Conservation (phyloP, 345 rosid genomes). For the Euphorbia tirucalli region DNA sequence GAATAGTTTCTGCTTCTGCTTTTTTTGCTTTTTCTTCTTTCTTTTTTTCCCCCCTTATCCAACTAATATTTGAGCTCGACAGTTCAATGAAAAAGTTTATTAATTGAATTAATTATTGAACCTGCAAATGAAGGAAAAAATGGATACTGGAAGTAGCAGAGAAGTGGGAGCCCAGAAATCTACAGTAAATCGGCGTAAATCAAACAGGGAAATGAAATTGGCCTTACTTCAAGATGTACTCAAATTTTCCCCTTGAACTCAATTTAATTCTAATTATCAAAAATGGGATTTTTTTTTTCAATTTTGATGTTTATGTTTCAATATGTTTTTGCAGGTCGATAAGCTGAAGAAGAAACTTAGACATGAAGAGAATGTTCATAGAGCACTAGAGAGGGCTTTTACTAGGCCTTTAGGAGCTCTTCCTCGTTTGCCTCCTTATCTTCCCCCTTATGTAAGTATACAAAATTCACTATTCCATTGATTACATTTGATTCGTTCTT, state of each 20-base stretch:
- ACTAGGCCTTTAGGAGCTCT: slow-evolving; percentile 87
- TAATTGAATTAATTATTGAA: slow-evolving; percentile 20
- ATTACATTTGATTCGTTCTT: too few relatives aligned
- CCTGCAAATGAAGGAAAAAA: slow-evolving; percentile 45
- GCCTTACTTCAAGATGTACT: slow-evolving; percentile 87
- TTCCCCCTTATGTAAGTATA: slow-evolving; percentile 69
- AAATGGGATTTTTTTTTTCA: background rate
- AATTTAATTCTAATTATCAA: background rate
- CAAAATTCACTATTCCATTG: slow-evolving; percentile 7
- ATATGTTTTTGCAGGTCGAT: slow-evolving; percentile 62
- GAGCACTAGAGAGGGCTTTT: slow-evolving; percentile 89
- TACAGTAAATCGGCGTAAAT: slow-evolving; percentile 49
- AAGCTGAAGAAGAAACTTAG: slow-evolving; percentile 78
- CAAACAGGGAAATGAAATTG: slow-evolving; percentile 69
- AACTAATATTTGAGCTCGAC: background rate
- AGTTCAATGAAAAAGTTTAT: too few relatives aligned
- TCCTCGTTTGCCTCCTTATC: slow-evolving; percentile 90
- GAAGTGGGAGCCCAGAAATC: slow-evolving; percentile 40
- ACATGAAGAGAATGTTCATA: slow-evolving; percentile 76
- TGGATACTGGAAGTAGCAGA: slow-evolving; percentile 51
- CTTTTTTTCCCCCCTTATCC: too few relatives aligned
- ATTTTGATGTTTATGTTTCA: slow-evolving; percentile 13
- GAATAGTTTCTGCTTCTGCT: slow-evolving; percentile 33
- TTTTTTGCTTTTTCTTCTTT: background rate
- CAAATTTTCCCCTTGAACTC: background rate